A percentile compares a stretch with the other conserved stretches of the same genome.
Evolutionary conservation across 257 asterid species (phyloP).

Genomic region (Verbascum thapsus): DNA sequence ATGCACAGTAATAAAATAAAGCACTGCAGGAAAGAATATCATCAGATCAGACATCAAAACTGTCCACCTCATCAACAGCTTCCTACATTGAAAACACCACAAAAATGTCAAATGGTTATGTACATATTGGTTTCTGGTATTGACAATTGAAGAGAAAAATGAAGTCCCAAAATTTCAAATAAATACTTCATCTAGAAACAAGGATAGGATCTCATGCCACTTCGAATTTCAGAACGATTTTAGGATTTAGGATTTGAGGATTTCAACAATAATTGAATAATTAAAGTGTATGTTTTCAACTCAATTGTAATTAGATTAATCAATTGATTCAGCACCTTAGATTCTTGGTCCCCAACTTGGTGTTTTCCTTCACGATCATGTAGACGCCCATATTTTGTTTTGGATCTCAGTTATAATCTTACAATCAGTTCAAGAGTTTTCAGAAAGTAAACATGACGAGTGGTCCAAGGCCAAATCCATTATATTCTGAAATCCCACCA

Average conservation of each 20-base stretch:
- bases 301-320: too few species aligned
- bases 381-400: neutral
- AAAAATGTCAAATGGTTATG: constrained; percentile 29
- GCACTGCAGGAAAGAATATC: constrained; percentile 94
- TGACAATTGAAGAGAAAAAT: neutral
- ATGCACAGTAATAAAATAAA: constrained; percentile 55
- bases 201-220: too few species aligned
- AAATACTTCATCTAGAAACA: neutral
- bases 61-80: constrained; percentile 99
- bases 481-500: neutral
- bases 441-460: neutral
- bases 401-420: neutral
- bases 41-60: constrained; percentile 84
- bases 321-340: too few species aligned
- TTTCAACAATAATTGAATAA: too few species aligned
- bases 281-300: too few species aligned
- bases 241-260: too few species aligned
- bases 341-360: too few species aligned
- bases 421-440: constrained; percentile 1
- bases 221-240: too few species aligned
- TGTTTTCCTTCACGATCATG: constrained; percentile 9
- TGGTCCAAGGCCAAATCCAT: constrained; percentile 1
- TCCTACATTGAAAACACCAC: constrained; percentile 64
- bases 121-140: constrained; percentile 1
- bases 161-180: constrained; percentile 13